Conservation (phyloP, 73 alveolate genomes). For the Diophrys appendiculata region DNA sequence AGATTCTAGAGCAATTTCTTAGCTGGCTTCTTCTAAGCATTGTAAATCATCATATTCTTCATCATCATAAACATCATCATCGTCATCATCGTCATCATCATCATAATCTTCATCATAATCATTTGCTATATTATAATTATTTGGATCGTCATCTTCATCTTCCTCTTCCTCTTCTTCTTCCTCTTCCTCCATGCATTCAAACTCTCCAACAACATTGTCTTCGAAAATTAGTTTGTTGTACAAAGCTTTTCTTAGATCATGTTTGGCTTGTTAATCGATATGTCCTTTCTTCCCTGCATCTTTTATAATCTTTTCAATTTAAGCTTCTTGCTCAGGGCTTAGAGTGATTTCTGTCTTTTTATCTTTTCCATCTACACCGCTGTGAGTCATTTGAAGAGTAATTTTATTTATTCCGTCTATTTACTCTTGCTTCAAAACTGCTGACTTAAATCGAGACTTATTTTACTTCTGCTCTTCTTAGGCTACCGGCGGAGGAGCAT, state of each 20-base stretch:
- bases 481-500: too few relatives aligned
- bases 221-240: neutral
- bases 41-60: too few relatives aligned
- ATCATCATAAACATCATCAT: too few relatives aligned
- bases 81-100: too few relatives aligned
- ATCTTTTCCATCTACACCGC: too few relatives aligned
- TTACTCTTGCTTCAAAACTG: too few relatives aligned
- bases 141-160: neutral
- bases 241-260: neutral
- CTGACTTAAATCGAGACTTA: too few relatives aligned
- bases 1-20: neutral
- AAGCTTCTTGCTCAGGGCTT: neutral
- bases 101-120: neutral
- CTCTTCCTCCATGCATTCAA: neutral
- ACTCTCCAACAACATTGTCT: neutral
- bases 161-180: neutral
- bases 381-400: too few relatives aligned
- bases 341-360: neutral
- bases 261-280: neutral
- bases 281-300: neutral
- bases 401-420: too few relatives aligned
- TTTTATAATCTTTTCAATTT: neutral
- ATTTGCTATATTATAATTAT: neutral
- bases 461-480: too few relatives aligned
- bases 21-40: too few relatives aligned